Conservation (phyloP, 2,329 filamentous ascomycete genomes). For the Fusarium citri region DNA sequence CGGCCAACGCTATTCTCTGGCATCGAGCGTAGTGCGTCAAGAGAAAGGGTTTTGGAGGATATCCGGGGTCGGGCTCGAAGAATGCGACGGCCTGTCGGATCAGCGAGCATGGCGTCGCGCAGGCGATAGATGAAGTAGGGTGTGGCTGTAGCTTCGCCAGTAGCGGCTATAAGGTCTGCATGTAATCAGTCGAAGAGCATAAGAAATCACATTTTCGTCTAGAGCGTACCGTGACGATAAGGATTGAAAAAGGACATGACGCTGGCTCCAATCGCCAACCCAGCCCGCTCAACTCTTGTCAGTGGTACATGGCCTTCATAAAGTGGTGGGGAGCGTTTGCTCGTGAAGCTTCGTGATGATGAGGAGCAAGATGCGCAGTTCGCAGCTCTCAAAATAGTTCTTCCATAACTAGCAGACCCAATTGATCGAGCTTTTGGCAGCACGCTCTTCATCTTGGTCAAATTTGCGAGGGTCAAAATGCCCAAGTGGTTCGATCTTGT, state of each 20-base stretch:
- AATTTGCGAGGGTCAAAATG: conserved; percentile 6
- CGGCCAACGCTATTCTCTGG: conserved; percentile 81
- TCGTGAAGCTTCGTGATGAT: conserved; percentile 70
- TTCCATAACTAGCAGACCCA: conserved; percentile 21
- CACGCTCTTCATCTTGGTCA: conserved; percentile 42
- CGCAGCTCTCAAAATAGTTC: conserved; percentile 29
- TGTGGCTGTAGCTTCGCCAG: conserved; percentile 94
- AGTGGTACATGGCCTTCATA: conserved; percentile 95
- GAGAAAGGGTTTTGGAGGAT: conserved; percentile 75
- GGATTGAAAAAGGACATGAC: conserved; percentile 77
- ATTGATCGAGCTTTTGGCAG: conserved; percentile 40
- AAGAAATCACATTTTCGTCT: too few relatives aligned
- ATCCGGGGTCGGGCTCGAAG: conserved; percentile 90
- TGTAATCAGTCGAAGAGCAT: background rate
- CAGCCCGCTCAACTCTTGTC: conserved; percentile 78
- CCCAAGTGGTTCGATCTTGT: conserved; percentile 28
- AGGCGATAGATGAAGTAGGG: conserved; percentile 96
- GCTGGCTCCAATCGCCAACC: conserved; percentile 74
- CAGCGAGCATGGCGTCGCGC: conserved; percentile 88
- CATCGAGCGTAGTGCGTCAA: conserved; percentile 77
- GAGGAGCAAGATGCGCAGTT: conserved; percentile 38
- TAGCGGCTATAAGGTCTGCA: conserved; percentile 87
- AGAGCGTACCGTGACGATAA: conserved; percentile 74
- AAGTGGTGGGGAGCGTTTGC: conserved; percentile 84
- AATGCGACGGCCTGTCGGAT: conserved; percentile 88